phyloP scores from a whole-genome alignment of 2,329 filamentous ascomycete species.

The Sporothrix protearum region DNA sequence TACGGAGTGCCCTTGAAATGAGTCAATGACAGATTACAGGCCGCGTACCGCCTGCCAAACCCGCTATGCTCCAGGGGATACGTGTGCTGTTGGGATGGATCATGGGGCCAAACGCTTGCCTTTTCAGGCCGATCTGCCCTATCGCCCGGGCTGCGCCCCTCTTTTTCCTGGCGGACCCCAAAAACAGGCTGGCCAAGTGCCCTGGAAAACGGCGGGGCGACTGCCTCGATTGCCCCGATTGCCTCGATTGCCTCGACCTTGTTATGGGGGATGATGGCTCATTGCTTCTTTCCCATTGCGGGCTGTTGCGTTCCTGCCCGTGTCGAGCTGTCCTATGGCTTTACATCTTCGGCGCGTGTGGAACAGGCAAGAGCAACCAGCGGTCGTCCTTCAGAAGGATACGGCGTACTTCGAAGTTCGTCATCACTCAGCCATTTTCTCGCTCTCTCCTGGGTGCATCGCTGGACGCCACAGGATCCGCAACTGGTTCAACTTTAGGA shows the following conservation, averaged over 20 bases:
- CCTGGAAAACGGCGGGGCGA: background rate
- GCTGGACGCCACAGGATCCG: background rate
- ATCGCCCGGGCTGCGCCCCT: background rate
- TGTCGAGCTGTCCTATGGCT: background rate
- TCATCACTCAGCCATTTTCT: background rate
- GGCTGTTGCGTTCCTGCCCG: background rate
- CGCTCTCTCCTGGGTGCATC: background rate
- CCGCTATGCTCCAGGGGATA: background rate
- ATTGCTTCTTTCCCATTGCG: background rate
- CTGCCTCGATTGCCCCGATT: background rate
- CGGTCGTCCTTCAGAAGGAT: background rate
- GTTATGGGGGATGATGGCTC: no score
- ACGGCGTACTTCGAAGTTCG: no score
- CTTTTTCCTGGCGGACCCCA: background rate
- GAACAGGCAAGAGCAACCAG: slow-evolving; percentile 1
- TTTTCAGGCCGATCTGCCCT: slow-evolving; percentile 4
- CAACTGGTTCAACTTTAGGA: background rate
- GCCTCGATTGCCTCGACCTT: no score
- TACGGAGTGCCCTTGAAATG: background rate
- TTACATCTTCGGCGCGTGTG: background rate
- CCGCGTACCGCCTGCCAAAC: background rate
- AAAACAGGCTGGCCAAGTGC: background rate
- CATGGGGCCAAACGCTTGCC: background rate
- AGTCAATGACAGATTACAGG: no score
- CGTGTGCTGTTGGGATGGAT: background rate